Evolutionary conservation across 352 stramenopile species (phyloP).

Genomic region (Globisporangium splendens): DNA sequence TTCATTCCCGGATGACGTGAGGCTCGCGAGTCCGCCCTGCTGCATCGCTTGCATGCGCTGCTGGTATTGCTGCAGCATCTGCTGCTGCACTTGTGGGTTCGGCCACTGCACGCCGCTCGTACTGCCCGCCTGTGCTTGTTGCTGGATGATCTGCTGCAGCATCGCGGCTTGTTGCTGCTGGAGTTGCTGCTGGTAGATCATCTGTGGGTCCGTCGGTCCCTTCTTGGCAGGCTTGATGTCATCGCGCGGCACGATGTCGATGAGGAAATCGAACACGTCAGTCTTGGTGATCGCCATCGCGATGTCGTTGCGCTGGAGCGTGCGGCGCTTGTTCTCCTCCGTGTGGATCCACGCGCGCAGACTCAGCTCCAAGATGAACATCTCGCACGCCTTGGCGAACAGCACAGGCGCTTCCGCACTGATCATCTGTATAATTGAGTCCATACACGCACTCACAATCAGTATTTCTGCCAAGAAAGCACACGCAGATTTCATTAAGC

Average conservation of each 20-base stretch:
- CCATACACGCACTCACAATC: slow-evolving; percentile 2
- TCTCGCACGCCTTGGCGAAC: slow-evolving; percentile 93
- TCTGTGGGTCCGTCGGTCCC: slow-evolving; percentile 63
- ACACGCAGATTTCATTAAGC: neutral
- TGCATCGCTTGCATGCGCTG: slow-evolving; percentile 75
- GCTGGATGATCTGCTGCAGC: slow-evolving; percentile 85
- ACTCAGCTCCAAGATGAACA: slow-evolving; percentile 92
- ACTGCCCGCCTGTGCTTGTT: slow-evolving; percentile 65
- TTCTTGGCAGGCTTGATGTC: slow-evolving; percentile 88
- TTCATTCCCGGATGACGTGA: slow-evolving; percentile 49
- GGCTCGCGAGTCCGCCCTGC: slow-evolving; percentile 22
- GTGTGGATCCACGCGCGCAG: slow-evolving; percentile 88
- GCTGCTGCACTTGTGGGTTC: slow-evolving; percentile 81
- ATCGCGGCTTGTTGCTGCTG: slow-evolving; percentile 87
- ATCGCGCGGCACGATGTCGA: slow-evolving; percentile 88
- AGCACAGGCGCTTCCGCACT: slow-evolving; percentile 90
- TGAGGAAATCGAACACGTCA: slow-evolving; percentile 92
- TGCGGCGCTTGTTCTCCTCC: slow-evolving; percentile 92
- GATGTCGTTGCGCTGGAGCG: slow-evolving; percentile 89
- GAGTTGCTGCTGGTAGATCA: slow-evolving; percentile 85
- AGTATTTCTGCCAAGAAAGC: neutral
- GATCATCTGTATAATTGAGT: slow-evolving; percentile 79
- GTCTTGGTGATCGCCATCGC: slow-evolving; percentile 89
- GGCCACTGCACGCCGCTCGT: slow-evolving; percentile 54
- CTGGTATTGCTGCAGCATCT: slow-evolving; percentile 89